phyloP scores from a whole-genome alignment of 2,329 filamentous ascomycete species.

The Blastomyces parvus region DNA sequence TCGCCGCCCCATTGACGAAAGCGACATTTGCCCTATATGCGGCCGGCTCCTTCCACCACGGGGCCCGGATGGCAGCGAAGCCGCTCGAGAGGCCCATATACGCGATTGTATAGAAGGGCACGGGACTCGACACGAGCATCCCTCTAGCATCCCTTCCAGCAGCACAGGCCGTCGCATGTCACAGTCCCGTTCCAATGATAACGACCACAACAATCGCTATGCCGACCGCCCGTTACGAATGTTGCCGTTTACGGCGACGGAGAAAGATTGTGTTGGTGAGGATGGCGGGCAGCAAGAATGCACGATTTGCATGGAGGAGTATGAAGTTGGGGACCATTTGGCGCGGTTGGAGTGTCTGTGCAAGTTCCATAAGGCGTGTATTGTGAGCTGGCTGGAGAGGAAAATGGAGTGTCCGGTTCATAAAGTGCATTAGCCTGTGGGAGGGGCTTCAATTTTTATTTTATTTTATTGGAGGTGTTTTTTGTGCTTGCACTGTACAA shows the following conservation, averaged over 20 bases:
- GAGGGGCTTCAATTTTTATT: constrained; percentile 2
- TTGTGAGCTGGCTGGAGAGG: constrained; percentile 52
- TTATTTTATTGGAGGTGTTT: neutral
- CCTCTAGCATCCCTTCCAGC: neutral
- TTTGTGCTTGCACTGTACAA: neutral
- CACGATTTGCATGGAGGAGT: constrained; percentile 57
- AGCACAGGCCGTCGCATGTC: constrained; percentile 7
- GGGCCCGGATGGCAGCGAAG: constrained; percentile 30
- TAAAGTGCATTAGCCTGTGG: constrained; percentile 30
- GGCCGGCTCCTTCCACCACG: constrained; percentile 32
- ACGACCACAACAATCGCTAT: neutral
- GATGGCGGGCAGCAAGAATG: constrained; percentile 49
- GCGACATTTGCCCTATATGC: constrained; percentile 41
- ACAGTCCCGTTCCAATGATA: neutral
- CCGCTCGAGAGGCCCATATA: constrained; percentile 37
- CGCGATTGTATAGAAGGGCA: constrained; percentile 37
- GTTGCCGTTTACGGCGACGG: constrained; percentile 47
- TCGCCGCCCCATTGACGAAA: constrained; percentile 28
- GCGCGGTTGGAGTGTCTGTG: constrained; percentile 54
- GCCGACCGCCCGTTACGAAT: constrained; percentile 24
- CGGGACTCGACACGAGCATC: constrained; percentile 13
- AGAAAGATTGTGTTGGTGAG: constrained; percentile 52
- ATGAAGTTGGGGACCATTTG: constrained; percentile 50
- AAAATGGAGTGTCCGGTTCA: constrained; percentile 53
- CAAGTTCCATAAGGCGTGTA: constrained; percentile 54